Base-by-base conservation (phyloP, 495 filamentous ascomycete genomes). In the Tuber borchii region DNA sequence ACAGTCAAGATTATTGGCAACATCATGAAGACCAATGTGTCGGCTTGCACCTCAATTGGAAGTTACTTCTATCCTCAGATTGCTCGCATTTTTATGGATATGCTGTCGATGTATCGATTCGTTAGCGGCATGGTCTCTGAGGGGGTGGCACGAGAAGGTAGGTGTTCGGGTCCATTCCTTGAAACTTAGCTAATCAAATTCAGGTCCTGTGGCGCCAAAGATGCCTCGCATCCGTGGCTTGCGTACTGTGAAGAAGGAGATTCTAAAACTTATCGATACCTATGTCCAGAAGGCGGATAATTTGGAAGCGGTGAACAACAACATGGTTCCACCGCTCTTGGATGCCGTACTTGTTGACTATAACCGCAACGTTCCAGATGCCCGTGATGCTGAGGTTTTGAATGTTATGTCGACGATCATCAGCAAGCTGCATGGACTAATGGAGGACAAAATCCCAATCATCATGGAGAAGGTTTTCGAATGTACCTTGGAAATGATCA, bases 1-100 rank as follows among this genome's bases (percentile, higher is more conserved):
- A 96, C 93, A 0, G 97, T 99, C 84, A 98, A 97, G 85, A 90
- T 99, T 76, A 92, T 99, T 75, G 95, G 95, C 73, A 99, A 99
- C 83, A 97, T 99, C 80, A 99, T 98, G 95, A 99, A 99, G 87
- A 99, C 95, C 8, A 99, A 99, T 80, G 95, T 99, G 8, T 93
- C 95, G 1, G 95, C 95, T 20, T 98, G 95, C 83, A 93, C 92
- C 40, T 98, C 96, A 0, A 94, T 98, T 72, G 95, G 95, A 40
- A 90, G 91, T 73, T 98, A 97, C 86, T 99, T 99, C 85, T 97
- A 95, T 83, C 95, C 95, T n/a, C 95, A 99, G 83, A 97, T 99
- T 82, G 96, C 94, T 70, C 90, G 94, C 40, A 97, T 99, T 77
- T 99, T 97, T 81, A 90, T 95, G 82, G 96, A 99, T 83, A 98